Evolutionary conservation across 2,329 filamentous ascomycete genomes (phyloP).

Genomic region (Monosporascus ibericus): DNA sequence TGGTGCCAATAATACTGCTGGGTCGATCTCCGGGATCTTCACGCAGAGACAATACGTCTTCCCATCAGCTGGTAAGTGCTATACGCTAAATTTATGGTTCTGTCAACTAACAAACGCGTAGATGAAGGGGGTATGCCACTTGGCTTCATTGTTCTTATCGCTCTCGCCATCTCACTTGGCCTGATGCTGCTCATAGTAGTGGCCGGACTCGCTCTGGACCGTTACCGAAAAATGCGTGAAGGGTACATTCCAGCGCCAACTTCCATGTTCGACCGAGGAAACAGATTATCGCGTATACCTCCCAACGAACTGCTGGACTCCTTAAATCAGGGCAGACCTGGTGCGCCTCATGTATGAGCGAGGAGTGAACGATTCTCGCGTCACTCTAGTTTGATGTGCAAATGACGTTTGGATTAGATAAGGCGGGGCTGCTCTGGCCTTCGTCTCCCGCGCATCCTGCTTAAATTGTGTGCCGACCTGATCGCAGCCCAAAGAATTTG

Average conservation of each 20-base stretch:
- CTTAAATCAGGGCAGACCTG: conserved; percentile 41
- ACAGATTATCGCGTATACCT: conserved; percentile 53
- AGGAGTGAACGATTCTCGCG: not conserved
- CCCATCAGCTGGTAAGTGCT: conserved; percentile 50
- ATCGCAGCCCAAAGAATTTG: not conserved
- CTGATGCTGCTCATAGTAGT: conserved; percentile 74
- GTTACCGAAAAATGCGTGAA: conserved; percentile 68
- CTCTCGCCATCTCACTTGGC: conserved; percentile 69
- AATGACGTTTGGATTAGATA: conserved; percentile 13
- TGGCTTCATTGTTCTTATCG: conserved; percentile 75
- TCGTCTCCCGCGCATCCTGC: not conserved
- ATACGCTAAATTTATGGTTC: not conserved
- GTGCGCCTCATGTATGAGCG: conserved; percentile 45
- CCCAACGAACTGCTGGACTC: conserved; percentile 54
- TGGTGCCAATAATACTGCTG: conserved; percentile 55
- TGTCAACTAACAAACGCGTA: conserved; percentile 20
- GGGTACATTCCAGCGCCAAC: conserved; percentile 76
- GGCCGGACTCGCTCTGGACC: conserved; percentile 68
- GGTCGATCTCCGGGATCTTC: conserved; percentile 77
- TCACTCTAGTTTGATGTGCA: not conserved
- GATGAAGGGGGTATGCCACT: conserved; percentile 54
- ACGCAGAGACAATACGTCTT: conserved; percentile 78
- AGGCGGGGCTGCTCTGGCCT: conserved; percentile 1
- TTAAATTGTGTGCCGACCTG: not conserved
- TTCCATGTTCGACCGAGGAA: conserved; percentile 54